phyloP scores from a whole-genome alignment of 495 filamentous ascomycete genomes.

The Copromyces sp. region DNA sequence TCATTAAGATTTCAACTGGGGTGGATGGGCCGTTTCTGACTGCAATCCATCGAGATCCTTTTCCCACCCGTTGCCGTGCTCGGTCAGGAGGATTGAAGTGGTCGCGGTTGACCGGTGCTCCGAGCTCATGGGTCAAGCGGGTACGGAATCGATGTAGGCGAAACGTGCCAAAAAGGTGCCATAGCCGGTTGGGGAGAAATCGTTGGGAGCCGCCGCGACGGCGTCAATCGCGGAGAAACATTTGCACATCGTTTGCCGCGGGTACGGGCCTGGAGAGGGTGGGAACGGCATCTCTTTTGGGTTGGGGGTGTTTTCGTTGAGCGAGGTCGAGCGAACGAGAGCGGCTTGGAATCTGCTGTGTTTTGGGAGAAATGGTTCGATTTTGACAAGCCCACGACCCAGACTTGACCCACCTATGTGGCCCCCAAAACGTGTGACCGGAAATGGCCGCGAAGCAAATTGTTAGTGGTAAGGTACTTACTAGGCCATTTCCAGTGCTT shows the following conservation, averaged over 20 bases:
- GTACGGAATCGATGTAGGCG: background rate
- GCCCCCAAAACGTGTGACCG: slow-evolving; percentile 19
- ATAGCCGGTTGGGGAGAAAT: background rate
- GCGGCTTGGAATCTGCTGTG: background rate
- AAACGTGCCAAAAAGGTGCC: background rate
- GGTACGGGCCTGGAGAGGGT: background rate
- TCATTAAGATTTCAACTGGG: background rate
- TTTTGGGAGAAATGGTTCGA: background rate
- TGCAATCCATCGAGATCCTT: background rate
- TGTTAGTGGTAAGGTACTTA: slow-evolving; percentile 13
- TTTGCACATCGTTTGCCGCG: background rate
- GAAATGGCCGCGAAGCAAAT: slow-evolving; percentile 8
- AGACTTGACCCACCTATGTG: slow-evolving; percentile 5
- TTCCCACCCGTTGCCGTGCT: background rate
- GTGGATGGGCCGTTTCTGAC: background rate
- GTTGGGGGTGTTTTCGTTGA: background rate
- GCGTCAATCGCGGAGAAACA: background rate
- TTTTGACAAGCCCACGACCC: background rate
- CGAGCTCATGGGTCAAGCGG: background rate
- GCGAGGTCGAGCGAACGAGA: background rate
- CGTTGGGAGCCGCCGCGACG: background rate
- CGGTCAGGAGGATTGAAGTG: background rate
- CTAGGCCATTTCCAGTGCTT: background rate
- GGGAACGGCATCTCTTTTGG: background rate
- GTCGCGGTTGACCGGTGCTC: background rate